Percentiles rank a stretch among this genome's conserved stretches.
These are phyloP conservation scores for Viola pubescens DNA, from an alignment of 441 rosid genomes.

Conservation along the genomic window DNA sequence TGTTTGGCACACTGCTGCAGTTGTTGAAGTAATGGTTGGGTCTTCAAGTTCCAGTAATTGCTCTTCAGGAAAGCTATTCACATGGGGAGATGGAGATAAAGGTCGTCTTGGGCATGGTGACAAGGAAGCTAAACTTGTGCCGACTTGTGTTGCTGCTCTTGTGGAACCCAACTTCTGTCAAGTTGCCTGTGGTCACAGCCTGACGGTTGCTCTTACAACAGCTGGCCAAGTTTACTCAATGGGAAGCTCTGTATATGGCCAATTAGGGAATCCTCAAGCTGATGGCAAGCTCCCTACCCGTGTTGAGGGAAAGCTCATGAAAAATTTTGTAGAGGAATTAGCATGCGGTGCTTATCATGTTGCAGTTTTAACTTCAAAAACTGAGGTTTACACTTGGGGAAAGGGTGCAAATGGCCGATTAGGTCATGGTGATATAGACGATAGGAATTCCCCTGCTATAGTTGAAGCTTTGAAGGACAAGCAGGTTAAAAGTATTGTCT, in stretches of 20 bases:
- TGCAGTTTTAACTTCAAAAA: slow-evolving; percentile 80
- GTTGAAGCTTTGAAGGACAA: slow-evolving; percentile 91
- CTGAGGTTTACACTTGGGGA: slow-evolving; percentile 98
- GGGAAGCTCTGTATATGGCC: slow-evolving; percentile 97
- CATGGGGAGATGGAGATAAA: slow-evolving; percentile 99
- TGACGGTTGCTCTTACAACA: slow-evolving; percentile 87
- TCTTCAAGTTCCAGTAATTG: slow-evolving; percentile 84
- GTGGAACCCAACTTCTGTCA: slow-evolving; percentile 90
- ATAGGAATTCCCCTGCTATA: slow-evolving; percentile 67
- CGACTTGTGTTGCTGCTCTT: slow-evolving; percentile 93
- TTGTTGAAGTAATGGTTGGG: slow-evolving; percentile 96
- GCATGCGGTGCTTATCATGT: slow-evolving; percentile 97
- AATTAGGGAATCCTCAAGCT: slow-evolving; percentile 81
- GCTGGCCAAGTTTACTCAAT: slow-evolving; percentile 81
- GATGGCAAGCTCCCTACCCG: slow-evolving; percentile 78
- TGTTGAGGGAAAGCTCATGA: slow-evolving; percentile 83
- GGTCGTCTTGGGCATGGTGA: slow-evolving; percentile 95
- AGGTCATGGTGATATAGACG: slow-evolving; percentile 91
- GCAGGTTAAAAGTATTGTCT: slow-evolving; percentile 84
- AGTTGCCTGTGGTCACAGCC: slow-evolving; percentile 92
- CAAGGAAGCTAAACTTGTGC: slow-evolving; percentile 80
- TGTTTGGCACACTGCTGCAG: slow-evolving; percentile 99
- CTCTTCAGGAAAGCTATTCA: slow-evolving; percentile 90
- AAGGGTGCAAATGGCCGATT: slow-evolving; percentile 93
- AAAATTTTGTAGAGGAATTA: slow-evolving; percentile 81